Base-by-base conservation (phyloP, 2,329 filamentous ascomycete species). In the Botryotinia convoluta region DNA sequence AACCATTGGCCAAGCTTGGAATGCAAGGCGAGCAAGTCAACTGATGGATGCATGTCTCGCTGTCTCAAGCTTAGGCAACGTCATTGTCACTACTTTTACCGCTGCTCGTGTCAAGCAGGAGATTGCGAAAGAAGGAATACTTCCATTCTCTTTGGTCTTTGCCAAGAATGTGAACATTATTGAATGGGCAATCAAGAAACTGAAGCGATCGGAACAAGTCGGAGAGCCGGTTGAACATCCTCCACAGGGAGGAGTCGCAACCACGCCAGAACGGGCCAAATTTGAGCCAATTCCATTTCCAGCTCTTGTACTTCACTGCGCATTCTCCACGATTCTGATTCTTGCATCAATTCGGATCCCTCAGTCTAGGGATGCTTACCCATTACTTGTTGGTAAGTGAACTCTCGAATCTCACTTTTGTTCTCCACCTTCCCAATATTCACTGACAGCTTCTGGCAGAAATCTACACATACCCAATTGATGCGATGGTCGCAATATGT, bases 71-170 rank as follows among this genome's bases (percentile, higher is more conserved):
- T 59, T 75, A 32, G 75, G 75, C 18, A 75, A 89, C 77, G 85
- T 90, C 60, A 82, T 89, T 20, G 85, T 87, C 32, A 87, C 87
- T 80, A 89, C 87, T 0, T 90, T 87, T 75, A 87, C 86, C 0
- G 84, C 86, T 12, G 84, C 86, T 4, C 82, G 86, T 54, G 85
- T 89, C 29, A 89, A 89, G 78, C 87, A 89, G 77, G 87, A 90
- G 77, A 88, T 90, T 61, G 88, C 87, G 12, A 89, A 89, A 76
- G 86, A 88, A 78, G 87, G 87, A 0, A 84, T 88, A 70, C 79
- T 88, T 3, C 87, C 87, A 0, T 72, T 35, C 12, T 69, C 71
- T 60, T 69, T 72, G 16, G 22, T 45, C 0, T 86, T 81, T 71
- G 83, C 85, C 5, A 82, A 83, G 51, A 85, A 87, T 79, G 86